A percentile compares a stretch with the other conserved stretches of the same genome.
phyloP scores from a whole-genome alignment of 805 yeast genomes.

The Metschnikowia chrysomelidarum region DNA sequence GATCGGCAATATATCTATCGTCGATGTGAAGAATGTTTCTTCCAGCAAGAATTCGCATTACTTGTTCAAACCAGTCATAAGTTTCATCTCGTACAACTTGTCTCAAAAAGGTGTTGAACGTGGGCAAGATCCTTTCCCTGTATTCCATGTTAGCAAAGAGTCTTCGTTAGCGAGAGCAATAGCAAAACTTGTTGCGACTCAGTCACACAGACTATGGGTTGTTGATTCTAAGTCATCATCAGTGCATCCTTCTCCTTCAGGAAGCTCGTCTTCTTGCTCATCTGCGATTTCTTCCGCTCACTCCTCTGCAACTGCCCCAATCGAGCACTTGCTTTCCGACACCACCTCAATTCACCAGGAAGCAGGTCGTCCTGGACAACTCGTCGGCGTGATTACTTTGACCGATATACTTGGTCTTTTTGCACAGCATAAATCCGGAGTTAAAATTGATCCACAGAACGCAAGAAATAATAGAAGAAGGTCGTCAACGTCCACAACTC shows the following conservation, averaged over 20 bases:
- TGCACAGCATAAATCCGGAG: constrained; percentile 68
- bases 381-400: constrained; percentile 87
- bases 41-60: constrained; percentile 83
- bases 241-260: constrained; percentile 17
- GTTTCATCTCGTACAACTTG: constrained; percentile 82
- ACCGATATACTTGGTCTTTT: constrained; percentile 85
- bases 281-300: constrained; percentile 16
- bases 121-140: constrained; percentile 95
- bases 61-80: constrained; percentile 78
- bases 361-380: constrained; percentile 66
- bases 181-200: constrained; percentile 94
- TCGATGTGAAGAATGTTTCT: constrained; percentile 87
- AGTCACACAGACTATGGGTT: constrained; percentile 86
- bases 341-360: constrained; percentile 12
- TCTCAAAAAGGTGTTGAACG: constrained; percentile 87
- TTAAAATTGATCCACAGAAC: constrained; percentile 73
- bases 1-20: constrained; percentile 90
- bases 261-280: constrained; percentile 9
- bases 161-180: constrained; percentile 84
- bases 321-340: constrained; percentile 16
- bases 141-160: constrained; percentile 82
- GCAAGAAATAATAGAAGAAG: constrained; percentile 90
- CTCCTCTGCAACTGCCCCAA: constrained; percentile 14
- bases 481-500: constrained; percentile 38
- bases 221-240: constrained; percentile 44